Conservation (phyloP, 2,329 filamentous ascomycete genomes). For the Harringtonia lauricola region DNA sequence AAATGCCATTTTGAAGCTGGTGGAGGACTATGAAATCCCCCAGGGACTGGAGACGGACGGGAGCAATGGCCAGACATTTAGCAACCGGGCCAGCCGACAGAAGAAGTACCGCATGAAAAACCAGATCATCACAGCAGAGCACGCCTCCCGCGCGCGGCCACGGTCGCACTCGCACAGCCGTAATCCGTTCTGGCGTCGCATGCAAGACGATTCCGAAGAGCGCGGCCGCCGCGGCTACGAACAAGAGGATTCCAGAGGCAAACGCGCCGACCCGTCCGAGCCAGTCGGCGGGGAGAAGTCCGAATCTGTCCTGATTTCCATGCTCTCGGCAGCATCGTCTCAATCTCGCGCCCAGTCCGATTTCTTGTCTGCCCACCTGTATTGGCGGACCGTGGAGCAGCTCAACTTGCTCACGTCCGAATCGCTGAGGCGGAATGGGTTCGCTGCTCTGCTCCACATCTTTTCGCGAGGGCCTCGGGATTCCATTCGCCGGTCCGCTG, state of each 20-base stretch:
- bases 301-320: conserved; percentile 40
- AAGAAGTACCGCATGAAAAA: conserved; percentile 52
- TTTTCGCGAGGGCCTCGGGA: conserved; percentile 62
- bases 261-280: not conserved
- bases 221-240: not conserved
- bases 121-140: conserved; percentile 32
- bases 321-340: conserved; percentile 66
- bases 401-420: conserved; percentile 51
- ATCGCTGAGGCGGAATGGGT: conserved; percentile 55
- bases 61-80: conserved; percentile 49
- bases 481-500: conserved; percentile 56
- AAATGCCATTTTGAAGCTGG: conserved; percentile 68
- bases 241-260: not conserved
- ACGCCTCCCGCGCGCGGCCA: not conserved
- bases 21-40: conserved; percentile 73
- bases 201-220: not conserved
- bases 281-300: conserved; percentile 33
- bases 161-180: conserved; percentile 29
- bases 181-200: conserved; percentile 29
- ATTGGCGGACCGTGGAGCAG: conserved; percentile 72
- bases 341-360: conserved; percentile 71
- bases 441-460: conserved; percentile 61
- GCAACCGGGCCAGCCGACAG: conserved; percentile 54
- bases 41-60: conserved; percentile 51
- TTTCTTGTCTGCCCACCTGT: conserved; percentile 73